Conservation (phyloP, 2,329 filamentous ascomycete genomes). For the Ophioceras dolichostomum region DNA sequence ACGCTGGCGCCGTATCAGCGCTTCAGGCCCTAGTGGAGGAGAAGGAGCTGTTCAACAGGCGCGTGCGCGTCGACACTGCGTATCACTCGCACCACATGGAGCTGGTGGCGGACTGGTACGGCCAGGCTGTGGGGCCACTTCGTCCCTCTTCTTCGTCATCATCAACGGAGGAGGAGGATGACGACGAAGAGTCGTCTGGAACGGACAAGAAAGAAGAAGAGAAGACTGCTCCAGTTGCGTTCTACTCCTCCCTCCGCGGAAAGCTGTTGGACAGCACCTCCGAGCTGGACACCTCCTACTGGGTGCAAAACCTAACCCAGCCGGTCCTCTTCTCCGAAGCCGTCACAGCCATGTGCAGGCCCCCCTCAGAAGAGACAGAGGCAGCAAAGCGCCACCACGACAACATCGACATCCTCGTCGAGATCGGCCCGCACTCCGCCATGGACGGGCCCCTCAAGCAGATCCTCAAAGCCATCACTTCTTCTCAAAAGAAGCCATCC, state of each 20-base stretch:
- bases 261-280: conserved; percentile 2
- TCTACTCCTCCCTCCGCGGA: conserved; percentile 12
- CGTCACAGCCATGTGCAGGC: conserved; percentile 8
- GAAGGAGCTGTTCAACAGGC: conserved; percentile 15
- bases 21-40: conserved; percentile 5
- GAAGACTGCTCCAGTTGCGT: no score
- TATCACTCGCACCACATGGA: conserved; percentile 25
- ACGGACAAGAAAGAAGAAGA: not conserved
- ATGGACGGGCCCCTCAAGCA: conserved; percentile 12
- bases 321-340: conserved; percentile 16
- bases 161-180: conserved; percentile 1
- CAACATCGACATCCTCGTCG: conserved; percentile 9
- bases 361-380: no score
- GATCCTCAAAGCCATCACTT: conserved; percentile 6
- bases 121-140: conserved; percentile 4
- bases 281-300: conserved; percentile 13
- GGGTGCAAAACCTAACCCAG: conserved; percentile 16
- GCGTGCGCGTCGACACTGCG: conserved; percentile 19
- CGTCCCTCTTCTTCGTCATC: no score
- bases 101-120: conserved; percentile 11
- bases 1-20: conserved; percentile 12
- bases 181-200: not conserved
- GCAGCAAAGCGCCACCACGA: conserved; percentile 4
- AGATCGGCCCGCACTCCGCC: conserved; percentile 15
- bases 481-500: conserved; percentile 11